Base-by-base conservation (phyloP, 2,329 filamentous ascomycete genomes). In the Ilyonectria destructans region DNA sequence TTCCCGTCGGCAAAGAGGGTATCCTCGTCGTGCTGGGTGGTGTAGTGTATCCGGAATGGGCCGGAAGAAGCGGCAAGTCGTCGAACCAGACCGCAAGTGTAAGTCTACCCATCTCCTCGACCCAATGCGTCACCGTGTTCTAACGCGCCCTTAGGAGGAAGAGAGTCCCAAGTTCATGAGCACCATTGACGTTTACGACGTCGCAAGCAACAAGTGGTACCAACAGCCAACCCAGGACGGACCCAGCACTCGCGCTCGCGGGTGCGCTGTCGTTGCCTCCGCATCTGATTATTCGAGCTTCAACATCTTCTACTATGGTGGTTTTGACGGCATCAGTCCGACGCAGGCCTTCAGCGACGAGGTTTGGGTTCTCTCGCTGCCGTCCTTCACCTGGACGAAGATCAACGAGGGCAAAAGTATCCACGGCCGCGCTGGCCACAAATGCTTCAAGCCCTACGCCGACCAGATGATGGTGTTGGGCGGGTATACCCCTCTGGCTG, bases 251-350 rank as follows among this genome's bases (percentile, higher is more conserved):
- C 79, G 88, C 80, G 77, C 92, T 81, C 78, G 92, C 85, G 85
- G 92, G 77, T 96, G 94, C 75, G 91, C 93, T 4, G 91, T 94
- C 0, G 89, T 94, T 1, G 92, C 89, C n/a, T 85, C 89, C 0
- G 91, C 93, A 15, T 85, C 89, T 51, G 93, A 95, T 76, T 86
- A 85, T 37, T 93, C 92, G 12, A 94, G 91, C 66, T 93, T 92
- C 80, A 95, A 95, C 77, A 91, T 97, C 57, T 95, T 96, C 83
- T 94, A 93, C 82, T 96, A 94, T 74, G 94, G 93, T 17, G 94
- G 94, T 0, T 95, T 92, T 75, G 82, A 89, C 65, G 89, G 88
- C 0, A 71, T 90, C 6, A 65, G 86, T 63, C 31, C 67, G 0
- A 58, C 51, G 0, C 67, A 80, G 0, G 68, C 78, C 17, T 88